phyloP scores from a whole-genome alignment of 208 protist species.

The Herpetomonas tarakana region DNA sequence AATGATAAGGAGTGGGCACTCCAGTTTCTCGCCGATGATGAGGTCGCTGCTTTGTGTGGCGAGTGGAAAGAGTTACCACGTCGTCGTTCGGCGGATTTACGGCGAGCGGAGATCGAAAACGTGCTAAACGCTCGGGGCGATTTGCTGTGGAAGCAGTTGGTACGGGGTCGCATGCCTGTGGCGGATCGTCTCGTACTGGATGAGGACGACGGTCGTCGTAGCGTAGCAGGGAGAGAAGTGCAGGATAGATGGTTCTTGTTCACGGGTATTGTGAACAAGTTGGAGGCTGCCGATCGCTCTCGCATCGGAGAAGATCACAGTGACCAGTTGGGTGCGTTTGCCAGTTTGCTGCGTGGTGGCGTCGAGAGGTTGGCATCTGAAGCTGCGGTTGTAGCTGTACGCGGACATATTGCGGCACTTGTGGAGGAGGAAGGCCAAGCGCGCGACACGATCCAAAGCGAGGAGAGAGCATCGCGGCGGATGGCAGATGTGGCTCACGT shows the following conservation, averaged over 20 bases:
- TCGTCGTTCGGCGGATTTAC: not conserved
- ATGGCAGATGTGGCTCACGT: too few species aligned
- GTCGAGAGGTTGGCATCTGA: constrained; percentile 14
- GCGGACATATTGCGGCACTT: too few species aligned
- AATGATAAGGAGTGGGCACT: constrained; percentile 6
- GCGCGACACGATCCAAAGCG: too few species aligned
- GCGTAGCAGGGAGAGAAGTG: constrained; percentile 4
- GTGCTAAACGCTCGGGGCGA: too few species aligned
- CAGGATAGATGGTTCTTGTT: not conserved
- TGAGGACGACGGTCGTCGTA: too few species aligned
- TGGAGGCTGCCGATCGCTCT: not conserved
- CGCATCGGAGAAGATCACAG: not conserved
- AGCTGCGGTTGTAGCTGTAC: constrained; percentile 12
- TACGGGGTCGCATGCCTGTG: too few species aligned
- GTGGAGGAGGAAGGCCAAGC: too few species aligned
- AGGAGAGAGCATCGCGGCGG: too few species aligned
- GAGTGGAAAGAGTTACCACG: not conserved
- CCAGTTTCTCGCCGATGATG: constrained; percentile 2
- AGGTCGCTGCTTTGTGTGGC: not conserved
- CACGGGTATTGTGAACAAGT: not conserved
- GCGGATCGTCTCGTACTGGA: too few species aligned
- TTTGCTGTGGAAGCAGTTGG: too few species aligned
- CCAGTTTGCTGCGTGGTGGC: constrained; percentile 18
- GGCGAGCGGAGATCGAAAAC: not conserved
- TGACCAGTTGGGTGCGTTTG: constrained; percentile 2